Conservation (phyloP, 2,329 filamentous ascomycete genomes). For the Monosporascus sp. region DNA sequence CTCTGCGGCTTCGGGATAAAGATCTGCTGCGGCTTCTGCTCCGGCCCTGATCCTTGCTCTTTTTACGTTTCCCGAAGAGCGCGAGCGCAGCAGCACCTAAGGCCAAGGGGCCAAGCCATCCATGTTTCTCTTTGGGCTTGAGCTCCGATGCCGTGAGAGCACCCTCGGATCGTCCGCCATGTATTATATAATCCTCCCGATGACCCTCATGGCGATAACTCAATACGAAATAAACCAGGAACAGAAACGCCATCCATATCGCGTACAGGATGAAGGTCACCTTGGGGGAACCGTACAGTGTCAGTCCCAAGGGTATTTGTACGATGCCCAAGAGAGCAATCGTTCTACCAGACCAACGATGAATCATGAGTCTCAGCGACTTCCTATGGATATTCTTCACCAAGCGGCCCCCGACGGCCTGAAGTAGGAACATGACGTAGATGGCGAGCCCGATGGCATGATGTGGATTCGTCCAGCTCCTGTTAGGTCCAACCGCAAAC, state of each 20-base stretch:
- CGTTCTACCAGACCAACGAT: slow-evolving; percentile 80
- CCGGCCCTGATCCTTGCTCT: slow-evolving; percentile 33
- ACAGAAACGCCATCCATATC: slow-evolving; percentile 66
- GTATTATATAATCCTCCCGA: slow-evolving; percentile 48
- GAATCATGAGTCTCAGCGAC: slow-evolving; percentile 58
- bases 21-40: slow-evolving; percentile 34
- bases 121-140: slow-evolving; percentile 34
- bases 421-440: slow-evolving; percentile 66
- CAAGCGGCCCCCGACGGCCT: slow-evolving; percentile 64
- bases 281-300: slow-evolving; percentile 85
- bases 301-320: slow-evolving; percentile 84
- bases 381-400: slow-evolving; percentile 49
- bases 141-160: slow-evolving; percentile 20
- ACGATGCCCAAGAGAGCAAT: slow-evolving; percentile 77
- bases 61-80: slow-evolving; percentile 39
- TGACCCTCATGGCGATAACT: slow-evolving; percentile 61
- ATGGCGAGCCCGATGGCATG: slow-evolving; percentile 79
- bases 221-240: slow-evolving; percentile 74
- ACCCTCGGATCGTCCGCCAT: slow-evolving; percentile 52
- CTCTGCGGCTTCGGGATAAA: slow-evolving; percentile 30
- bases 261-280: slow-evolving; percentile 81
- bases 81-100: slow-evolving; percentile 48
- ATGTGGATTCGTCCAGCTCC: slow-evolving; percentile 74
- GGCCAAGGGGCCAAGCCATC: slow-evolving; percentile 50
- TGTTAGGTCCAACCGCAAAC: slow-evolving; percentile 68